Conservation (phyloP, 352 stramenopile species). For the Globisporangium acanthophoron region DNA sequence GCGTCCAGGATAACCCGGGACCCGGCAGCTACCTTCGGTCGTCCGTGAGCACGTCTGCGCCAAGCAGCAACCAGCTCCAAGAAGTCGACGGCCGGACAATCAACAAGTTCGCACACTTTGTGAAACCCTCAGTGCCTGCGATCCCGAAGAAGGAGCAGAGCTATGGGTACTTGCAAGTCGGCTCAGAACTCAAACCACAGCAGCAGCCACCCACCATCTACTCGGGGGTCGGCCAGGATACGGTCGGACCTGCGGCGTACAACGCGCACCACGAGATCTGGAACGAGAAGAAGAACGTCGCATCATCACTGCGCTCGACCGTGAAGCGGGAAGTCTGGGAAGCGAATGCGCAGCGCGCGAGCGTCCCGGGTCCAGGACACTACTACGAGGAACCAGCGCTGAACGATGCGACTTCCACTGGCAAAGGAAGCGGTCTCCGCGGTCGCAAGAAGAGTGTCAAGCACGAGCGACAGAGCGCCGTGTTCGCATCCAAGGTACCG, state of each 20-base stretch:
- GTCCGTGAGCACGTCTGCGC: slow-evolving; percentile 18
- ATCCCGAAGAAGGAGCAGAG: slow-evolving; percentile 73
- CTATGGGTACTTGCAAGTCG: slow-evolving; percentile 56
- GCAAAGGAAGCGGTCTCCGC: not conserved
- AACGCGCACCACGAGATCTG: slow-evolving; percentile 44
- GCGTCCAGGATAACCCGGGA: slow-evolving; percentile 68
- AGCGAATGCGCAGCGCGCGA: slow-evolving; percentile 37
- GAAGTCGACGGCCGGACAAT: slow-evolving; percentile 5
- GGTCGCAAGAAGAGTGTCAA: slow-evolving; percentile 8
- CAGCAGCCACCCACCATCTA: slow-evolving; percentile 42
- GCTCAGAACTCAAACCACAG: slow-evolving; percentile 37
- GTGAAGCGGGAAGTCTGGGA: slow-evolving; percentile 76
- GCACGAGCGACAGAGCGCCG: slow-evolving; percentile 38
- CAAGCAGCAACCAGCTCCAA: slow-evolving; percentile 20
- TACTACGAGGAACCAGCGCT: slow-evolving; percentile 24
- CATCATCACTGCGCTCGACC: slow-evolving; percentile 56
- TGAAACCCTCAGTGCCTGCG: slow-evolving; percentile 55
- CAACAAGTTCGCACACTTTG: slow-evolving; percentile 35
- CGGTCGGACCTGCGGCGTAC: slow-evolving; percentile 66
- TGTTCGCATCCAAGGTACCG: slow-evolving; percentile 74
- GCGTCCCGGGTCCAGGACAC: slow-evolving; percentile 56
- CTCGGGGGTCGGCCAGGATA: slow-evolving; percentile 66
- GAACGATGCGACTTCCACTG: not conserved
- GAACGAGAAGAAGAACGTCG: slow-evolving; percentile 64
- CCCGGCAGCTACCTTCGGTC: slow-evolving; percentile 42